phyloP scores from a whole-genome alignment of 345 rosid genomes.

The Euphorbia lathyris region DNA sequence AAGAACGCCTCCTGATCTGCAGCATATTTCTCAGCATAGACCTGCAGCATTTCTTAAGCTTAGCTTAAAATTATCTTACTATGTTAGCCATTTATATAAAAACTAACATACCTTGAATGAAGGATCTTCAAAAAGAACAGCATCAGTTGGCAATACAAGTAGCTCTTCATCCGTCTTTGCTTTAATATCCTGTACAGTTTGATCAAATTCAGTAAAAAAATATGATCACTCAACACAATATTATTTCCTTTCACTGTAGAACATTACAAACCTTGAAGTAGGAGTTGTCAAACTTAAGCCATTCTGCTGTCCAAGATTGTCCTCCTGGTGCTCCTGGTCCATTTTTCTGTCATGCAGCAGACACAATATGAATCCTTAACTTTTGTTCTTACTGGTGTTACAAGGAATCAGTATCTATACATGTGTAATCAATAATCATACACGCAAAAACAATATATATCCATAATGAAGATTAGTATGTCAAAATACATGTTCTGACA shows the following conservation, averaged over 20 bases:
- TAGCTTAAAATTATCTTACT: conserved; percentile 9
- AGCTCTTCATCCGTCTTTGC: conserved; percentile 71
- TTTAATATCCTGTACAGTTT: conserved; percentile 62
- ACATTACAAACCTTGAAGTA: conserved; percentile 77
- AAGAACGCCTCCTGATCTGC: conserved; percentile 80
- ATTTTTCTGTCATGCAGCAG: conserved; percentile 55
- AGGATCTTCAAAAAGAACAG: conserved; percentile 84
- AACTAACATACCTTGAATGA: conserved; percentile 69
- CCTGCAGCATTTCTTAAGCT: conserved; percentile 39
- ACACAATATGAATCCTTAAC: conserved; percentile 16
- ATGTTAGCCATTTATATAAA: no score
- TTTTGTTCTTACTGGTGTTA: neutral
- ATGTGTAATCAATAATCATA: neutral
- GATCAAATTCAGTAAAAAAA: conserved; percentile 17
- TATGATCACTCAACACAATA: neutral
- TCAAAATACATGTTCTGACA: neutral
- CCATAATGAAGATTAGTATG: neutral
- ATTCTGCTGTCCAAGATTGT: conserved; percentile 91
- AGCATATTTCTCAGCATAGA: conserved; percentile 86
- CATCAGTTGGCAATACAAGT: conserved; percentile 89
- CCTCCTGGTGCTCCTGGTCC: conserved; percentile 99
- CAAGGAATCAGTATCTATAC: neutral
- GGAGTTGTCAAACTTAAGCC: conserved; percentile 95
- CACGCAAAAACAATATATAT: neutral
- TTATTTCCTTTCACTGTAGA: neutral